Evolutionary conservation across 495 filamentous ascomycete species (phyloP), one percentile per base, ranked within the genome.

Genomic region (Penicillium crystallinum): DNA sequence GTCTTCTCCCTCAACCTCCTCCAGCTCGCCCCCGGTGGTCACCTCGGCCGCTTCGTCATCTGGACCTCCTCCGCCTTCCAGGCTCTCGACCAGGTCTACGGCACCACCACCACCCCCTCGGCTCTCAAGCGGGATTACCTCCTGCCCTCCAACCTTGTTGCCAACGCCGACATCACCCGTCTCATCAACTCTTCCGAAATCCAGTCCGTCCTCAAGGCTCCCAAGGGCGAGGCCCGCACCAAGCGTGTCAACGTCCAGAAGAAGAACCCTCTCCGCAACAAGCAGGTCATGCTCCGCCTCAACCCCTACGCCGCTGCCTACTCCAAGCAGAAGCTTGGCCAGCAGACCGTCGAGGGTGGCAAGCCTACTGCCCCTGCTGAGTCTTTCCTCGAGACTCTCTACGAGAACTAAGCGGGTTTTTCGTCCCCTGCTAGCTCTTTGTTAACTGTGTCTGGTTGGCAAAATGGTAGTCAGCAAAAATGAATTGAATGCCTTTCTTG

Each of bases 221-320:
- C 90, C 64, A 91, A 89, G 81, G 95, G 95, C 59, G 86, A 88
- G 61, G 78, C 90, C 64, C 78, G 82, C 64, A 93, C 90, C 75
- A 97, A 97, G 90, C 88, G 93, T 63, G 77, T 78, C 61, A 71
- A 78, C 65, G 89, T 96, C 52, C 91, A 95, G 83, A 98, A 98
- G 91, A 96, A 96, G 90, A 97, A 98, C 82, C 95, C 93, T 68
- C 88, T 98, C 55, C 80, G 79, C 77, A 98, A 98, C 85, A 95
- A 88, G 82, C 95, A 97, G 80, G 83, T 98, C 53, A 81, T 96
- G 75, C 86, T 97, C 67, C 83, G 93, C 55, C 86, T 97, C 73
- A 98, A 98, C 82, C 93, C 93, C 53, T 98, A 98, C 77, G 91
- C 91, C 52, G 78, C 85, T 62, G 83, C 84, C 36, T 98, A 89